A percentile compares a stretch with the other conserved stretches of the same genome.
phyloP scores from a whole-genome alignment of 768 basidiomycete genomes.

The Panaeolus papilionaceus region DNA sequence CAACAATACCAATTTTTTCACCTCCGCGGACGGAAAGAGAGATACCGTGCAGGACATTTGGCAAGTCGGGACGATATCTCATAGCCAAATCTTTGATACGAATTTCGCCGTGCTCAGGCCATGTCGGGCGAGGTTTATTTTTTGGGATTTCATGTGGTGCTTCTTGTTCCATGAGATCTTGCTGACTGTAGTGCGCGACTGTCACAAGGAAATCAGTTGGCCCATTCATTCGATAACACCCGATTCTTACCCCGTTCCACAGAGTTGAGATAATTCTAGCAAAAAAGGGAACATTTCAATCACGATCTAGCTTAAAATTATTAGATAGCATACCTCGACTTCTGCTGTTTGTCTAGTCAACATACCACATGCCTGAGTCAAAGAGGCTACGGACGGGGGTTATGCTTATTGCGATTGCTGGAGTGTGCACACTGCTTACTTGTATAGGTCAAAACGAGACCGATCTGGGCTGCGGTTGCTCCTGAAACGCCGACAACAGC shows the following conservation, averaged over 20 bases:
- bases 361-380: constrained; percentile 59
- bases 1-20: constrained; percentile 83
- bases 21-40: constrained; percentile 63
- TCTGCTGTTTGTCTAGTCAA: constrained; percentile 68
- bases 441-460: constrained; percentile 73
- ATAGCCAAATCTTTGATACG: constrained; percentile 64
- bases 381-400: constrained; percentile 39
- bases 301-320: constrained; percentile 2
- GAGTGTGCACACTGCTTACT: constrained; percentile 37
- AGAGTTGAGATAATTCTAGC: constrained; percentile 70
- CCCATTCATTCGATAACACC: constrained; percentile 12
- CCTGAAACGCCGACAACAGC: constrained; percentile 59
- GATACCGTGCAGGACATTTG: constrained; percentile 71
- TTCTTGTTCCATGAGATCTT: constrained; percentile 63
- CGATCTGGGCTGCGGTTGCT: constrained; percentile 71
- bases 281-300: not conserved
- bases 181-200: constrained; percentile 62
- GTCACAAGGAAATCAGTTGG: constrained; percentile 6
- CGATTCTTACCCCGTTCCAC: constrained; percentile 56
- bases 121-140: constrained; percentile 58
- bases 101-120: constrained; percentile 70
- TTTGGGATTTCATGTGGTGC: constrained; percentile 65
- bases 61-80: constrained; percentile 75
- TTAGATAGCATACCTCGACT: constrained; percentile 54
- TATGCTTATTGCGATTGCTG: not conserved